These are phyloP conservation scores for Microdochium paspali DNA, from an alignment of 2,329 filamentous ascomycete species.

Conservation along the genomic window DNA sequence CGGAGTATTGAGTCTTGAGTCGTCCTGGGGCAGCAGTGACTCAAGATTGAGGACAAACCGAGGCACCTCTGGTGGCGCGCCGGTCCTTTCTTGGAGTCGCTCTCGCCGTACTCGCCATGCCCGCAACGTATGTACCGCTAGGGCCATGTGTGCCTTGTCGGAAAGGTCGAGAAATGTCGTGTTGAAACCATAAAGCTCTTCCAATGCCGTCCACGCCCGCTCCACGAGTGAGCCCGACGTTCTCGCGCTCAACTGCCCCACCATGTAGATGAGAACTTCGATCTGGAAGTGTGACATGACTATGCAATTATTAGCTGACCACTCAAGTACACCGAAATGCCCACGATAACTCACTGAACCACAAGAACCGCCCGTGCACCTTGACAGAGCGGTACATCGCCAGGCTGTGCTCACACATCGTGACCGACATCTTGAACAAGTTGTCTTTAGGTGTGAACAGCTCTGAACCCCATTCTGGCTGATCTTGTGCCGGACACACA, in stretches of 20 bases:
- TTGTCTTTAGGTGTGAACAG: constrained; percentile 40
- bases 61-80: constrained; percentile 30
- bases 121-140: constrained; percentile 38
- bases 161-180: constrained; percentile 39
- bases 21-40: constrained; percentile 27
- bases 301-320: constrained; percentile 1
- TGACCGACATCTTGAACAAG: constrained; percentile 44
- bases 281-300: constrained; percentile 39
- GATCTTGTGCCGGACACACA: constrained; percentile 33
- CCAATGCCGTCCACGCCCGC: constrained; percentile 39
- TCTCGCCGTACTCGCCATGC: constrained; percentile 43
- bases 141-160: constrained; percentile 30
- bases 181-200: constrained; percentile 37
- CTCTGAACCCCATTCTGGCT: constrained; percentile 39
- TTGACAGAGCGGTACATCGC: constrained; percentile 31
- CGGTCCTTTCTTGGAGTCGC: constrained; percentile 23
- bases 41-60: constrained; percentile 35
- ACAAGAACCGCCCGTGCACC: constrained; percentile 36
- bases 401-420: constrained; percentile 36
- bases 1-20: constrained; percentile 9
- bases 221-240: constrained; percentile 40
- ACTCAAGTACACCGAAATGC: not conserved
- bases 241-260: constrained; percentile 41
- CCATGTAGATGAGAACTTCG: constrained; percentile 45
- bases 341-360: constrained; percentile 35